A percentile compares a stretch with the other conserved stretches of the same genome.
These are phyloP conservation scores for Neurospora sp. DNA, from an alignment of 495 filamentous ascomycete genomes.

Conservation along the genomic window DNA sequence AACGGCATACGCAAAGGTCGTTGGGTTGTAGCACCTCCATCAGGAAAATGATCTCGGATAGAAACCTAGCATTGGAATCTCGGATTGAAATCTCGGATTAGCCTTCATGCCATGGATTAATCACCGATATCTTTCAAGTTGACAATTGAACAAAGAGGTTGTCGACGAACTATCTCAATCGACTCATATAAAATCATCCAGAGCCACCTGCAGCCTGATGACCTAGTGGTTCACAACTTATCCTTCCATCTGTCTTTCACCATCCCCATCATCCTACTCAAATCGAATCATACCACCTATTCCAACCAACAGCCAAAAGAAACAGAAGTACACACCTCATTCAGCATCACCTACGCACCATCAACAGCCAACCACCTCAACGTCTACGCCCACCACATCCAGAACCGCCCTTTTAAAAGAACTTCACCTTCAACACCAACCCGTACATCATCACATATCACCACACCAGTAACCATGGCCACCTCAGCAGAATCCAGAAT, in stretches of 20 bases:
- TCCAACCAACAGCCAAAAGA: neutral
- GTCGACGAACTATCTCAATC: neutral
- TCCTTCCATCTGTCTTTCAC: neutral
- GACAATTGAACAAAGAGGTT: neutral
- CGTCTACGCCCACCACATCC: neutral
- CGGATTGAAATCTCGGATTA: neutral
- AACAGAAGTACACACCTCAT: neutral
- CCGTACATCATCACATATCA: no score
- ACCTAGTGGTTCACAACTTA: neutral
- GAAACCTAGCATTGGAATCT: neutral
- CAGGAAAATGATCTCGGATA: neutral
- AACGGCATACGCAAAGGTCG: neutral
- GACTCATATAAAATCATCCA: neutral
- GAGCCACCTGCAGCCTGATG: neutral
- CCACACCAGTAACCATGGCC: neutral
- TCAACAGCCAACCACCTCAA: neutral
- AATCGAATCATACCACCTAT: neutral
- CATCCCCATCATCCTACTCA: neutral
- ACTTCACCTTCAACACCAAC: neutral
- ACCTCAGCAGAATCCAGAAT: neutral
- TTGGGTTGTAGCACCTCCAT: neutral
- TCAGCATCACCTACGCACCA: neutral
- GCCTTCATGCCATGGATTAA: neutral
- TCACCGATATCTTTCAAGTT: neutral
- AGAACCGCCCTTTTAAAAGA: neutral